Evolutionary conservation across 306 rosid genomes (phyloP), one percentile per base, ranked within the genome.

Genomic region (Vigna nakashimae): DNA sequence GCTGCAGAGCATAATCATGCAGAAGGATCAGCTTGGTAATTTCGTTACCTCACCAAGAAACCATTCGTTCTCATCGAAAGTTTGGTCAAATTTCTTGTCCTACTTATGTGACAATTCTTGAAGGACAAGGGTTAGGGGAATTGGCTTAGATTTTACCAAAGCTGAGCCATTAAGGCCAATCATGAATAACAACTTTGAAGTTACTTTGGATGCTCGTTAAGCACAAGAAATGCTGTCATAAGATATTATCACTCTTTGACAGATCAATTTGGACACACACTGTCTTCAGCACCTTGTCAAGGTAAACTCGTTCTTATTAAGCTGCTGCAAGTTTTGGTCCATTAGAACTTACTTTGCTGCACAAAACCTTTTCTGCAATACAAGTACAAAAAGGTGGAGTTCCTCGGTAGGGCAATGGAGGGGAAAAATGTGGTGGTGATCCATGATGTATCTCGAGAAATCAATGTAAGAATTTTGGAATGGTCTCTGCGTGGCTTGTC

Each of bases 341-440:
- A 34, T 74, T 34, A 34, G 26, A 20, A 52, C 69, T 16, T 64
- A 20, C 12, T 53, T 13, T 52, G 55, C 34, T 53, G 16, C 14
- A 18, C 69, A 67, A 69, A 49, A 51, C 3, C 22, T 20, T 20
- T 20, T 20, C 22, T 38, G 71, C 65, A 53, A 32, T 53, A 60
- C 24, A 46, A 73, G 1, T 34, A 1, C 5, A 34, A 34, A 34
- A 34, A 73, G 43, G 22, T 62, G 48, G 16, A 24, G 42, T n/a
- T 68, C 32, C 26, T 45, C 6, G 45, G 69, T 43, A 30, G 20
- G 32, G 55, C 18, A 9, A 83, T 87, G 82, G 91, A 34, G 50
- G 70, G 24, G 1, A 84, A 90, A 75, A 89, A 80, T 51, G 91
- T 91, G 51, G 87, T 90, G 74, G 90, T 90, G 85, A 87, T 93